Evolutionary conservation across 108 stramenopile genomes (phyloP).

Genomic region (Mediolabrus comicus): DNA sequence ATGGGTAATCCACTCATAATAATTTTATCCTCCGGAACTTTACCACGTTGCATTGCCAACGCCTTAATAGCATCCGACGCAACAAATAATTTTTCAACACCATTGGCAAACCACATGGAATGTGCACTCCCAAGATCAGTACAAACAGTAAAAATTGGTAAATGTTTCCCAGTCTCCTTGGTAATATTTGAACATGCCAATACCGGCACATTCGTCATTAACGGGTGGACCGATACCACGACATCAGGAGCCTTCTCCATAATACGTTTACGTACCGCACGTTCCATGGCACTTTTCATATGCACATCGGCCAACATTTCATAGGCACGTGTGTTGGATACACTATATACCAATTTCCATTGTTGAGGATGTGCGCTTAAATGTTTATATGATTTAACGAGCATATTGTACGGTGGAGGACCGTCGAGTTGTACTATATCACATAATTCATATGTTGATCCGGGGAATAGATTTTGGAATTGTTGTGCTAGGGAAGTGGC

Average conservation of each 20-base stretch:
- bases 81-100: constrained; percentile 92
- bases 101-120: constrained; percentile 90
- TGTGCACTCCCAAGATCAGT: constrained; percentile 96
- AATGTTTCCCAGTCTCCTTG: constrained; percentile 70
- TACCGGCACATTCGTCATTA: constrained; percentile 95
- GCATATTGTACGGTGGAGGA: constrained; percentile 70
- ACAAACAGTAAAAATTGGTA: constrained; percentile 93
- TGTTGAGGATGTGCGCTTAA: constrained; percentile 74
- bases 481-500: constrained; percentile 90
- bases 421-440: constrained; percentile 74
- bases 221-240: constrained; percentile 92
- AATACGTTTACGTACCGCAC: constrained; percentile 66
- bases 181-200: constrained; percentile 76
- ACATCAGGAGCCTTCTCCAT: constrained; percentile 81
- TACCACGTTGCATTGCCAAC: constrained; percentile 74
- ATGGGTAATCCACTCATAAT: constrained; percentile 91
- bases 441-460: constrained; percentile 72
- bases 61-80: constrained; percentile 71
- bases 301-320: constrained; percentile 76
- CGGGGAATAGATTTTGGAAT: constrained; percentile 76
- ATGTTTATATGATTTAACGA: constrained; percentile 77
- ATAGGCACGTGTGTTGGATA: constrained; percentile 71
- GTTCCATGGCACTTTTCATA: constrained; percentile 79
- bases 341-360: constrained; percentile 81
- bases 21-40: constrained; percentile 83